These are phyloP conservation scores for Musa itinerans DNA, from an alignment of 176 grass and related monocot species.

Conservation along the genomic window DNA sequence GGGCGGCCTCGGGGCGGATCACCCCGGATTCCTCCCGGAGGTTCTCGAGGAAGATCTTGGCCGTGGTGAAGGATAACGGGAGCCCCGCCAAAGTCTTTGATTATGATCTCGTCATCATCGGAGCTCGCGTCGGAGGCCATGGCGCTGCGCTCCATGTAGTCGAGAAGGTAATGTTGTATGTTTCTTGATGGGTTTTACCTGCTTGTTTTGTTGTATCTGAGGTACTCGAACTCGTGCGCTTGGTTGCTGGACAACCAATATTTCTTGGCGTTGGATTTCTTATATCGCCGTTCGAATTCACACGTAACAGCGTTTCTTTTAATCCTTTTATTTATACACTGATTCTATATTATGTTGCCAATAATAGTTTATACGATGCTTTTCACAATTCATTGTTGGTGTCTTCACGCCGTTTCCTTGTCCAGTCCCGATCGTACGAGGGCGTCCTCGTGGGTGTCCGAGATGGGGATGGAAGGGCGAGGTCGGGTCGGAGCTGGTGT, in stretches of 20 bases:
- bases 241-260: not conserved
- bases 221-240: not conserved
- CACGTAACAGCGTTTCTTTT: too few species aligned
- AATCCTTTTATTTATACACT: too few species aligned
- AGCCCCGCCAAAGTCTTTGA: constrained; percentile 40
- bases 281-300: not conserved
- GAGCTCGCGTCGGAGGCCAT: constrained; percentile 72
- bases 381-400: too few species aligned
- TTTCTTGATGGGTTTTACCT: not conserved
- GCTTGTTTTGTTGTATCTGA: not conserved
- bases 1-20: constrained; percentile 10
- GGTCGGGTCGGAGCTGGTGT: too few species aligned
- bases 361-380: too few species aligned
- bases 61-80: constrained; percentile 33
- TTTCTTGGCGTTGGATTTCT: not conserved
- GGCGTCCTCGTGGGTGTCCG: too few species aligned
- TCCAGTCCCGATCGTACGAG: too few species aligned
- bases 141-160: constrained; percentile 80
- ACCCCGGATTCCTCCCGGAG: constrained; percentile 15
- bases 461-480: too few species aligned
- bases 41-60: constrained; percentile 12
- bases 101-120: constrained; percentile 85
- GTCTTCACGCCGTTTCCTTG: too few species aligned
- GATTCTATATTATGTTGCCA: too few species aligned
- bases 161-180: constrained; percentile 45